Conservation (phyloP, 129 eudicot genomes). For the Chrysanthemum lavandulifolium region DNA sequence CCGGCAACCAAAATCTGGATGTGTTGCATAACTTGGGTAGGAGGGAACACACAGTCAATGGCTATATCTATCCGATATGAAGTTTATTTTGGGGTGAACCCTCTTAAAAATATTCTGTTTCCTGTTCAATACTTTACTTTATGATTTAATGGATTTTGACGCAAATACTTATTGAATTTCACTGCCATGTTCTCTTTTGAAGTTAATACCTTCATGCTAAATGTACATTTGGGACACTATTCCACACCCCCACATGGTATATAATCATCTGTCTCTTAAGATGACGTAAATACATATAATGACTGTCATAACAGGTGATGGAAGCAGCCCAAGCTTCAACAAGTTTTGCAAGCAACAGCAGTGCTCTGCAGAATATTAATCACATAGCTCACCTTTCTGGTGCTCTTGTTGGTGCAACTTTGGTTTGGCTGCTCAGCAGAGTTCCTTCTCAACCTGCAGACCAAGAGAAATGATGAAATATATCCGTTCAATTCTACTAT, state of each 20-base stretch:
- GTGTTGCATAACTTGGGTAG: too few species aligned
- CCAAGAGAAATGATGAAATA: conserved; percentile 30
- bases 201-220: too few species aligned
- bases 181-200: not conserved
- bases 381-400: conserved; percentile 84
- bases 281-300: not conserved
- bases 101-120: too few species aligned
- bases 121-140: too few species aligned
- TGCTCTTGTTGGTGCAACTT: conserved; percentile 31
- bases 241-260: not conserved
- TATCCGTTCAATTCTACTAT: not conserved
- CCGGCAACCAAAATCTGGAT: too few species aligned
- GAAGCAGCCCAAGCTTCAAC: conserved; percentile 97
- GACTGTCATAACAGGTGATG: conserved; percentile 62
- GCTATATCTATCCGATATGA: too few species aligned
- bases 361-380: conserved; percentile 68
- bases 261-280: not conserved
- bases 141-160: too few species aligned
- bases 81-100: too few species aligned
- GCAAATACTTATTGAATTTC: not conserved
- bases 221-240: too few species aligned
- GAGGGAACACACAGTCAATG: too few species aligned
- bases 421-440: conserved; percentile 83
- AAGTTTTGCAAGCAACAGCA: conserved; percentile 52
- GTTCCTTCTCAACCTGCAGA: conserved; percentile 58